Evolutionary conservation across 176 grass and related monocot species (phyloP).

Genomic region (maize (Zea mays)): Zm-B73-REFERENCE-NAM-5.0 NC_050097.1:153859501-153860000

Average conservation of each 20-base stretch:
- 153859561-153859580: slow-evolving; percentile 51
- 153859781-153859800: background rate
- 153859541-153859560: slow-evolving; percentile 49
- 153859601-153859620: slow-evolving; percentile 45
- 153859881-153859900: background rate
- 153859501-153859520: slow-evolving; percentile 48
- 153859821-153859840: background rate
- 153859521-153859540: slow-evolving; percentile 41
- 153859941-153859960: too few relatives aligned
- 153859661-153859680: slow-evolving; percentile 35
- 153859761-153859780: background rate
- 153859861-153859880: background rate
- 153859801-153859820: background rate
- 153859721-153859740: background rate
- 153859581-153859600: slow-evolving; percentile 48
- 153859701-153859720: slow-evolving; percentile 20
- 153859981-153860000: background rate
- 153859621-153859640: slow-evolving; percentile 34
- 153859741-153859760: slow-evolving; percentile 7
- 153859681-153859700: background rate
- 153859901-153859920: too few relatives aligned
- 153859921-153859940: too few relatives aligned
- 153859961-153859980: too few relatives aligned
- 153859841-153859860: background rate
- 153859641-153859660: slow-evolving; percentile 33